phyloP scores from a whole-genome alignment of 2,329 filamentous ascomycete species.

The Penicillium expansum region DNA sequence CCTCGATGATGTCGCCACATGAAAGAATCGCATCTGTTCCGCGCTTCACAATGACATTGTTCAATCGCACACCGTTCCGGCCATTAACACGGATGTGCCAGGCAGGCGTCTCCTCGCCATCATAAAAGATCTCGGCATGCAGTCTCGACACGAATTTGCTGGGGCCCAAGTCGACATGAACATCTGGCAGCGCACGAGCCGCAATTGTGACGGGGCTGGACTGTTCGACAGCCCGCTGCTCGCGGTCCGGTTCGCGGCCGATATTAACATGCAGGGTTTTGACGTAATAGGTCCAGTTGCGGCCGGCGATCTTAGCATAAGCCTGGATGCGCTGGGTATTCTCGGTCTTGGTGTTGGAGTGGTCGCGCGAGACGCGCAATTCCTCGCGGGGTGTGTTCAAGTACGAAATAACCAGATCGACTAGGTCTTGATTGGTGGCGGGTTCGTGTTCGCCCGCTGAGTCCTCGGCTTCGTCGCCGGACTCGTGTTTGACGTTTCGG shows the following conservation, averaged over 20 bases:
- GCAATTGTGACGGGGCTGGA: slow-evolving; percentile 48
- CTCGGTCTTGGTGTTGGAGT: slow-evolving; percentile 47
- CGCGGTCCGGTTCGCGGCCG: slow-evolving; percentile 49
- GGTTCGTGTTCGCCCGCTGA: slow-evolving; percentile 43
- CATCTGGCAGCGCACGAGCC: slow-evolving; percentile 45
- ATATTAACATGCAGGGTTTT: slow-evolving; percentile 50
- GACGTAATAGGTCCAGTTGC: slow-evolving; percentile 54
- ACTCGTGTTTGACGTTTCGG: slow-evolving; percentile 38
- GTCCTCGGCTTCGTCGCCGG: slow-evolving; percentile 42
- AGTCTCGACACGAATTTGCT: slow-evolving; percentile 77
- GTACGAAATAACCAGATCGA: slow-evolving; percentile 49
- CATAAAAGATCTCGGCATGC: slow-evolving; percentile 73
- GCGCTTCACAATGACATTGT: slow-evolving; percentile 68
- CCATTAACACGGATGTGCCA: slow-evolving; percentile 89
- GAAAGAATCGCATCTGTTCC: slow-evolving; percentile 65
- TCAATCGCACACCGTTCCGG: slow-evolving; percentile 84
- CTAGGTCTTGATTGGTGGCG: slow-evolving; percentile 44
- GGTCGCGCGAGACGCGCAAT: slow-evolving; percentile 44
- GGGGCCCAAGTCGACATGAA: slow-evolving; percentile 87
- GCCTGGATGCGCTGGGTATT: slow-evolving; percentile 49
- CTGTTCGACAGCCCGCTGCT: slow-evolving; percentile 43
- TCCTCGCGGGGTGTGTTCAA: slow-evolving; percentile 45
- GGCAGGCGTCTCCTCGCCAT: slow-evolving; percentile 59
- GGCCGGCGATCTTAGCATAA: slow-evolving; percentile 52
- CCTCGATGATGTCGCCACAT: slow-evolving; percentile 88